These are phyloP conservation scores for Cordyceps javanica DNA, from an alignment of 2,329 filamentous ascomycete species.

Conservation along the genomic window DNA sequence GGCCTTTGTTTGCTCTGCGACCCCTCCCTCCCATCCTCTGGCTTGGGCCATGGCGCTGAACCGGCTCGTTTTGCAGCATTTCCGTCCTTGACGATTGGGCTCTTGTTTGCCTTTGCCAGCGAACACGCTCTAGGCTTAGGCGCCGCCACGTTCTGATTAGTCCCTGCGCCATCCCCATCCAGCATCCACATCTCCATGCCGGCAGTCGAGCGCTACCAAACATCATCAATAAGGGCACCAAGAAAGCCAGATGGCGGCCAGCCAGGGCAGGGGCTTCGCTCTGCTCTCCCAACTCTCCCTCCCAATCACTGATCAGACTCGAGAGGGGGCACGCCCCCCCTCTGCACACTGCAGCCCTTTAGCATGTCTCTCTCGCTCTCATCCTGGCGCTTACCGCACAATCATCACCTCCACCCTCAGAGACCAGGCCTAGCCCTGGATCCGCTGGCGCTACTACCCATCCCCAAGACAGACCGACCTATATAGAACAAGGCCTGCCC, in stretches of 20 bases:
- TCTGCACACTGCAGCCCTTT: not conserved
- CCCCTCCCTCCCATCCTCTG: not conserved
- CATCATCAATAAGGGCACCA: not conserved
- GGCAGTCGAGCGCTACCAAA: not conserved
- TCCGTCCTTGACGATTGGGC: not conserved
- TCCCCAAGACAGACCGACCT: not conserved
- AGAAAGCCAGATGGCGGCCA: no score
- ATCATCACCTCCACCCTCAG: not conserved
- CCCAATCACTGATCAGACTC: not conserved
- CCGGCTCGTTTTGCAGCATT: no score
- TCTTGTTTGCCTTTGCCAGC: not conserved
- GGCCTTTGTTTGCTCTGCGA: not conserved
- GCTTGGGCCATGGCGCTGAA: no score
- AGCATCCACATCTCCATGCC: not conserved
- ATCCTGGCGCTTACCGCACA: not conserved
- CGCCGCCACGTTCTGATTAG: not conserved
- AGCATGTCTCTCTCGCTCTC: not conserved
- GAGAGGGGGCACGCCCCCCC: not conserved
- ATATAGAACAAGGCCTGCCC: conserved; percentile 3
- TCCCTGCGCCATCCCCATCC: not conserved
- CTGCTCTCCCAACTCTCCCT: no score
- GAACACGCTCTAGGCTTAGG: not conserved
- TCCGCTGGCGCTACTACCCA: not conserved
- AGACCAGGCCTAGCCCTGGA: not conserved
- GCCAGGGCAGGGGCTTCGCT: not conserved